Base-by-base conservation (phyloP, 306 rosid genomes). In the Abrus pulchellus region DNA sequence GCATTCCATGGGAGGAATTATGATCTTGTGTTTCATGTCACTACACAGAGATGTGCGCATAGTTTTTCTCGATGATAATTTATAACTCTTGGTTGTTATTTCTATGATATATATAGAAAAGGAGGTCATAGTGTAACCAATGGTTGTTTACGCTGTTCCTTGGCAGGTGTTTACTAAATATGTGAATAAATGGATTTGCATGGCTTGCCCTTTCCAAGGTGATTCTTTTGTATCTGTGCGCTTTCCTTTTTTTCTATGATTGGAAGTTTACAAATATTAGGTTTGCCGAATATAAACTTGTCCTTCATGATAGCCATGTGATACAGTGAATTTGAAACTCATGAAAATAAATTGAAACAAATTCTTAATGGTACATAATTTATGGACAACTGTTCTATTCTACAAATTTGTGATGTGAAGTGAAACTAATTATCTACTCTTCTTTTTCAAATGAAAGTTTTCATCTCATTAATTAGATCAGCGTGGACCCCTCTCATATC, bases 121-220 rank as follows among this genome's bases (percentile, higher is more conserved):
- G 63, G 71, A 61, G 81, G 44, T 43, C 53, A 33, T 63, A 77
- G 57, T 29, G 1, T 77, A 75, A 87, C 59, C 56, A 12, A 60
- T 41, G 13, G 67, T 77, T 65, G 75, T 82, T 70, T 83, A 73
- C 68, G 48, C 78, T 72, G 60, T 85, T 83, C 68, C 38, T 84
- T 52, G 86, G 83, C 97, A 94, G 99, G 86, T 77, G 33, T 93
- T 93, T 84, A 68, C 90, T 29, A 95, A 91, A 85, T 93, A 91
- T 82, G 98, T 95, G 84, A 86, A 87, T 60, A 93, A 89, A 86
- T 95, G 99, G 99, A 93, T 93, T 75, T 71, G 86, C 88, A 83
- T 95, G 64, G 97, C 97, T 43, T 93, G 97, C 87, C 99, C 99
- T 77, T 95, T 95, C 74, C 97, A 93, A 90, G 97, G 98, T 94